Base-by-base conservation (phyloP, 768 basidiomycete species). In the Dioszegia aurantiaca region DNA sequence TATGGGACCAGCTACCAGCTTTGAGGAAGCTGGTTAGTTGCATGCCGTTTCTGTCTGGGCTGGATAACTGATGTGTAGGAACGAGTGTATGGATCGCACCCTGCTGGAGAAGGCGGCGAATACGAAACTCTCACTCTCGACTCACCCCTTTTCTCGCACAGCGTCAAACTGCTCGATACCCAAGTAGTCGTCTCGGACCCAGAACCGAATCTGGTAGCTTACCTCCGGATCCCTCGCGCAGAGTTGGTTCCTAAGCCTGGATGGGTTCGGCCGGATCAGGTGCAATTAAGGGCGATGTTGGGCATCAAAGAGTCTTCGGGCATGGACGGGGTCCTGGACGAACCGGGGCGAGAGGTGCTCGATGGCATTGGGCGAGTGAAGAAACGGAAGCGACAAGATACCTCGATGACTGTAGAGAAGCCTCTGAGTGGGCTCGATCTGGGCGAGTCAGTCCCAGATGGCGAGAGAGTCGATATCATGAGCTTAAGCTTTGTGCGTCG, bases 81-180 rank as follows among this genome's bases (percentile, higher is more conserved):
- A 72, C 70, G 77, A 10, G 77, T 84, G 26, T 99, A 91, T 67
- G 92, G 92, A 3, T 86, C 87, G 0, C 95, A 99, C 72, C 83
- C 94, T 1, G 97, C 94, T 61, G 95, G 95, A 10, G 95, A 99
- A 78, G 95, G 95, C 1, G 95, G 95, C 1, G 95, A 99, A 78
- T 99, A 97, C 76, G 95, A 99, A 74, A 89, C 87, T 0, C 79
- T 98, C 57, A 97, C 94, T 0, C 79, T 92, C 12, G 89, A 95
- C 64, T 88, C 87, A 60, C 89, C 93, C 0, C 70, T 94, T 12
- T 98, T 93, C 83, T 89, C 89, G 64, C 81, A 82, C 37, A 80
- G 82, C 10, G 86, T 99, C 33, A 72, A 79, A 6, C 73, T 97
- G 86, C 80, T 78, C 31, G 83, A 85, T 43, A 82, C 82, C 0